Evolutionary conservation across 148 eudicot genomes (phyloP), one percentile per base, ranked within the genome.

Genomic region (Rhododendron vialii): DNA sequence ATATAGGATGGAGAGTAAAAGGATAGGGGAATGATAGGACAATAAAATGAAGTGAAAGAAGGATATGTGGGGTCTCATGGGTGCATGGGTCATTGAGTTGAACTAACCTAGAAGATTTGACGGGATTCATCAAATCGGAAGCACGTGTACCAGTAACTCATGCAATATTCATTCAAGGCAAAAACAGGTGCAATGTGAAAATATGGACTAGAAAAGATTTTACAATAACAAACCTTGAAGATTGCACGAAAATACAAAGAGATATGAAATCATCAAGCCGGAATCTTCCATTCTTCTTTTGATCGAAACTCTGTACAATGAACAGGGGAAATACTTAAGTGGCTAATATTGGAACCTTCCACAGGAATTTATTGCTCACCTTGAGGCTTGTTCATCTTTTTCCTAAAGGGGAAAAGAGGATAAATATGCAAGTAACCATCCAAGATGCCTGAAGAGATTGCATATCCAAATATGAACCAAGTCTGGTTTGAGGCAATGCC

Each of bases 231-330:
- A 87, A 96, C 98, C 94, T 92, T 81, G 98, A 91, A 81, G 98
- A 96, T 81, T 96, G 98, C 79, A 96, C 89, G 89, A 94, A 96
- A 88, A 95, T 93, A 88, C 96, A 91, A 83, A 96, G 92, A 75
- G 96, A 92, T 82, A 94, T 96, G 91, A 94, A 94, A 84, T 93
- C 93, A 88, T 96, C 98, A 84, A 94, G 93, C 84, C 88, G 94
- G 78, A 96, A 91, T 91, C 86, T 94, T 80, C 98, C 98, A 74
- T 89, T 91, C 90, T 91, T 93, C 90, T 91, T 91, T 84, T 90
- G 89, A 90, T 96, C 98, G 87, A 96, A 96, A 91, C 98, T 94
- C 98, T 96, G 91, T 36, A 87, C 14, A 86, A 83, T 71, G 77
- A 87, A 75, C 45, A 57, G 55, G 53, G 57, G 80, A 50, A 43